Percentiles rank a stretch among this genome's conserved stretches.
Conservation (phyloP, 331 rosid species). For the Rosa hybrid region DNA sequence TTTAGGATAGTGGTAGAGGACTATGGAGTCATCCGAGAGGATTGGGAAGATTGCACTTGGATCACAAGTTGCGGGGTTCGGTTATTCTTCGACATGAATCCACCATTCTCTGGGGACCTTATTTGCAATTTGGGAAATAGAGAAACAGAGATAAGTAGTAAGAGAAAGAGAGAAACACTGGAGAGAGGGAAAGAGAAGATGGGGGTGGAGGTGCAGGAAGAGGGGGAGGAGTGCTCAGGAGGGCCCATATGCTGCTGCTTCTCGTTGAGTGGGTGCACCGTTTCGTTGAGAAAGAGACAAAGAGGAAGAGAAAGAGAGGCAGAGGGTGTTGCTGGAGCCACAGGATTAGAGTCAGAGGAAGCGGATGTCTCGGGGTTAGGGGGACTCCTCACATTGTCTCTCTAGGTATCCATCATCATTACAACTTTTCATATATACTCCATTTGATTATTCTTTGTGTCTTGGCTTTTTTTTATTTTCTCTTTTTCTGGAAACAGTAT, state of each 20-base stretch:
- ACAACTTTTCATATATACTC: not conserved
- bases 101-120: conserved; percentile 52
- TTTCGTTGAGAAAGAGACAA: not conserved
- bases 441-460: not conserved
- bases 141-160: not conserved
- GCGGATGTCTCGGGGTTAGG: not conserved
- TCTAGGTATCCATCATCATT: not conserved
- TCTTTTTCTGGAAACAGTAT: no score
- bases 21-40: no score
- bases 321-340: not conserved
- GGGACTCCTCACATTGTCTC: not conserved
- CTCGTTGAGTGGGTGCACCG: not conserved
- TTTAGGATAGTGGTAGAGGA: not conserved
- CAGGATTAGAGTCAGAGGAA: not conserved
- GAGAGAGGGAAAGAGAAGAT: not conserved
- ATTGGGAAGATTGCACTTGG: not conserved
- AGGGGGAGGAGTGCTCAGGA: not conserved
- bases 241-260: not conserved
- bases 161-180: no score
- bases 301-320: not conserved
- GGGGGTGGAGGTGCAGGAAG: not conserved
- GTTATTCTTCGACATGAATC: not conserved
- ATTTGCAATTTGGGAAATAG: no score
- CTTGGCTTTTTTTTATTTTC: no score
- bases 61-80: not conserved